A percentile compares a stretch with the other conserved stretches of the same genome.
Conservation (phyloP, 1,284 basidiomycete species). For the Austropuccinia psidii region DNA sequence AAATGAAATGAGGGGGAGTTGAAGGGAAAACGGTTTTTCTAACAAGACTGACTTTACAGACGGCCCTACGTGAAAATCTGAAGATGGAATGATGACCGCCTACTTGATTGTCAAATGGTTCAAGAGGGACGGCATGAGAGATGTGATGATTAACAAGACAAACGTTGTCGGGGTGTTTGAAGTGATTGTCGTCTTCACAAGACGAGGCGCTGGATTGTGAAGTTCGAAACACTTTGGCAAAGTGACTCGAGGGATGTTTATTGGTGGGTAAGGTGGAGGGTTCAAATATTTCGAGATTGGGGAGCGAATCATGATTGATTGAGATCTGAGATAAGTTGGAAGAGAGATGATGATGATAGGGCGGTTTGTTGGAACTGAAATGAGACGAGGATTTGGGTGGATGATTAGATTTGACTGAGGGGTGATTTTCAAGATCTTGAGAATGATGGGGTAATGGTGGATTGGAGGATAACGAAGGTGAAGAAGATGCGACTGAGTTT, state of each 20-base stretch:
- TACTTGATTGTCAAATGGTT: slow-evolving; percentile 95
- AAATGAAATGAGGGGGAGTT: background rate
- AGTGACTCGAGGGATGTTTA: background rate
- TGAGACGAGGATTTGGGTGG: too few species aligned
- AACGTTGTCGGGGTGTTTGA: slow-evolving; percentile 27
- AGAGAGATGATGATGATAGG: background rate
- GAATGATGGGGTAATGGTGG: too few species aligned
- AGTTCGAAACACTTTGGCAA: background rate
- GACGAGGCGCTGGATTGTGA: slow-evolving; percentile 4
- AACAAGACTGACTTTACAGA: slow-evolving; percentile 74
- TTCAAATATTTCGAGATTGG: background rate
- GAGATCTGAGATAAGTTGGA: background rate
- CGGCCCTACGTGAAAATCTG: slow-evolving; percentile 92
- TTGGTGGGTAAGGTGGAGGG: background rate
- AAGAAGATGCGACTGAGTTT: background rate
- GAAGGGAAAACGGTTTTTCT: slow-evolving; percentile 30
- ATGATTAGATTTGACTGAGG: too few species aligned
- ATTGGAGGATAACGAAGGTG: background rate
- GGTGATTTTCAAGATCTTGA: too few species aligned
- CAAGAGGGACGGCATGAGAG: slow-evolving; percentile 82
- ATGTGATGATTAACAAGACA: slow-evolving; percentile 29
- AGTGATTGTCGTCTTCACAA: background rate
- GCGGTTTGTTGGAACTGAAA: background rate
- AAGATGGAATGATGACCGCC: slow-evolving; percentile 96
- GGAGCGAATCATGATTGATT: background rate